phyloP scores from a whole-genome alignment of 2,329 filamentous ascomycete species.

The Verticillium albo-atrum region DNA sequence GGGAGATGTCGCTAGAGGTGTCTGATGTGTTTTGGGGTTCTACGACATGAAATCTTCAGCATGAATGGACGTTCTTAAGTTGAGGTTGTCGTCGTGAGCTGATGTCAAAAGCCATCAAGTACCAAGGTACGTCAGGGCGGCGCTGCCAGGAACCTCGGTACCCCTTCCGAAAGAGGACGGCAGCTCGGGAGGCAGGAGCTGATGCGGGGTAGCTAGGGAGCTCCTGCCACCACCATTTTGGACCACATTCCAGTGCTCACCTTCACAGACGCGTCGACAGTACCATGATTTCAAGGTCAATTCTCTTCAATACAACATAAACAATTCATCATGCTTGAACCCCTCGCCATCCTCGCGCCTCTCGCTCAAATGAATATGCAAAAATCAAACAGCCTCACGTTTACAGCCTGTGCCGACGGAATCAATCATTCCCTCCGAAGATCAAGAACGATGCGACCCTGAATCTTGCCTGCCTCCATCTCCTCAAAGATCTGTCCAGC shows the following conservation, averaged over 20 bases:
- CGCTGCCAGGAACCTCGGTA: background rate
- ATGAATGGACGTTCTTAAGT: background rate
- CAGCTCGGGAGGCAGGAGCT: background rate
- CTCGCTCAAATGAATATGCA: background rate
- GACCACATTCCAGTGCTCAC: background rate
- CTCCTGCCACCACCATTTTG: background rate
- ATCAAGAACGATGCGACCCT: conserved; percentile 10
- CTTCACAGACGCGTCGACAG: background rate
- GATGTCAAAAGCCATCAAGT: background rate
- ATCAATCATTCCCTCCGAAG: conserved; percentile 1
- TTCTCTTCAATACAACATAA: background rate
- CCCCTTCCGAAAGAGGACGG: background rate
- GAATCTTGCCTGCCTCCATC: conserved; percentile 8
- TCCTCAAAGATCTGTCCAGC: conserved; percentile 6
- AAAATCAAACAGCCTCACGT: background rate
- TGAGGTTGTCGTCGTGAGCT: background rate
- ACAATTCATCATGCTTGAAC: background rate
- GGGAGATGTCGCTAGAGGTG: background rate
- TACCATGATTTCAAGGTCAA: background rate
- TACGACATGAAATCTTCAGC: no score
- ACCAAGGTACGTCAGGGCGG: background rate
- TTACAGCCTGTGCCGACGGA: background rate
- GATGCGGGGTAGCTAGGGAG: background rate
- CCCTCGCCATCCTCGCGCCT: background rate
- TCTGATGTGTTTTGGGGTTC: no score